Percentiles rank a stretch among this genome's conserved stretches.
Conservation (phyloP, 2,329 filamentous ascomycete species). For the Aureobasidium leucospermi region DNA sequence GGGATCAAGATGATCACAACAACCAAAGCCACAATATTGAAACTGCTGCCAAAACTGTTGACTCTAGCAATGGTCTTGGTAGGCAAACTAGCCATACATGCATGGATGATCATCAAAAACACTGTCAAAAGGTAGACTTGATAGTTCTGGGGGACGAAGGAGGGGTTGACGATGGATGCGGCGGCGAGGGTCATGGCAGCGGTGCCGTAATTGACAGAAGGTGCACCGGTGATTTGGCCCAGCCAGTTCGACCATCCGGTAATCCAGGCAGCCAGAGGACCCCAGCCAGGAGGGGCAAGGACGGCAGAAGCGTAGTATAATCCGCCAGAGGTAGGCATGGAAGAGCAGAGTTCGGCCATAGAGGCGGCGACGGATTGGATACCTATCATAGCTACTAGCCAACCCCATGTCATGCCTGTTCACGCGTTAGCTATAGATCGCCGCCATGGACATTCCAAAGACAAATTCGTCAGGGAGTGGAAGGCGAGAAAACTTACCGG, state of each 20-base stretch:
- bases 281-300: conserved; percentile 58
- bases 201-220: conserved; percentile 59
- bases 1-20: conserved; percentile 64
- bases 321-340: conserved; percentile 63
- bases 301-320: conserved; percentile 69
- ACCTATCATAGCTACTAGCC: conserved; percentile 65
- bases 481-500: conserved; percentile 47
- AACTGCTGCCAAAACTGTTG: conserved; percentile 62
- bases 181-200: conserved; percentile 65
- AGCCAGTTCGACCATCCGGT: conserved; percentile 67
- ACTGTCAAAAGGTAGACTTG: conserved; percentile 63
- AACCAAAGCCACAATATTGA: conserved; percentile 63
- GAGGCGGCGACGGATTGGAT: conserved; percentile 62
- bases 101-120: conserved; percentile 61
- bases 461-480: not conserved
- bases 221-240: conserved; percentile 58
- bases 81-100: conserved; percentile 60
- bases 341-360: conserved; percentile 60
- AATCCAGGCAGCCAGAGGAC: conserved; percentile 60
- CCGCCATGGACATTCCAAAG: not conserved
- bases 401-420: conserved; percentile 47
- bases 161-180: conserved; percentile 58
- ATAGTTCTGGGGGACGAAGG: conserved; percentile 57
- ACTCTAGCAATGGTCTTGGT: conserved; percentile 63
- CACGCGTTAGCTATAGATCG: not conserved